Percentiles rank a stretch among this genome's conserved stretches.
phyloP scores from a whole-genome alignment of 495 filamentous ascomycete genomes.

The Tuber umbilicatum region DNA sequence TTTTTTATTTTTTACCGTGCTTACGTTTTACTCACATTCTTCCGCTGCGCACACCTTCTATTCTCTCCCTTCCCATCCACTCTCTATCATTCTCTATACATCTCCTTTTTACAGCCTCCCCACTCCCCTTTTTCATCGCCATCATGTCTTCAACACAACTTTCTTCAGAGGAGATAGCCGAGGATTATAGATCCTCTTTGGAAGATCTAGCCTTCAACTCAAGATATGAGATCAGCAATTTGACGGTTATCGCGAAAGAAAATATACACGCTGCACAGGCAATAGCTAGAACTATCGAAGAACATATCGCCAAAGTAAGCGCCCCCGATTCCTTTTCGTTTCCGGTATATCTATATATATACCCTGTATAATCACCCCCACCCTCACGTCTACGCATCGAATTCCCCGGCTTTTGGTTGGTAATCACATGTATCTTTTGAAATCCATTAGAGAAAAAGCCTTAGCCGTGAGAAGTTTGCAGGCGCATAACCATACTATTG shows the following conservation, averaged over 20 bases:
- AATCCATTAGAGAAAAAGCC: neutral
- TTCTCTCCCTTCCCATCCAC: neutral
- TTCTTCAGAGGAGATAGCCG: slow-evolving; percentile 76
- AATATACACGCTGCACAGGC: slow-evolving; percentile 89
- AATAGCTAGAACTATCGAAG: slow-evolving; percentile 79
- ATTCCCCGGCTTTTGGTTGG: slow-evolving; percentile 1
- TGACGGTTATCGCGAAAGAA: slow-evolving; percentile 93
- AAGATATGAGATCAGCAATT: slow-evolving; percentile 84
- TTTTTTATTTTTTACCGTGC: neutral
- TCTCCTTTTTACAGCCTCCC: neutral
- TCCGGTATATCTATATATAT: neutral
- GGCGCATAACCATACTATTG: neutral
- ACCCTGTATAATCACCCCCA: neutral
- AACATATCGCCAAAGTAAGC: slow-evolving; percentile 89
- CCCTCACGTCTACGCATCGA: neutral
- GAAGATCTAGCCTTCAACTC: slow-evolving; percentile 85
- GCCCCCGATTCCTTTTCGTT: slow-evolving; percentile 29
- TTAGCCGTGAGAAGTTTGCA: neutral
- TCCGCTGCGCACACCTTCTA: neutral
- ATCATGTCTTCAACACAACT: slow-evolving; percentile 37
- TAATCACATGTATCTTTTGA: slow-evolving; percentile 1
- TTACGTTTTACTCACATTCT: neutral
- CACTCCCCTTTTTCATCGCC: neutral
- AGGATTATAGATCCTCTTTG: slow-evolving; percentile 88
- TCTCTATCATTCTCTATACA: neutral